Conservation (phyloP, 495 filamentous ascomycete species). For the Xylaria cubensis region DNA sequence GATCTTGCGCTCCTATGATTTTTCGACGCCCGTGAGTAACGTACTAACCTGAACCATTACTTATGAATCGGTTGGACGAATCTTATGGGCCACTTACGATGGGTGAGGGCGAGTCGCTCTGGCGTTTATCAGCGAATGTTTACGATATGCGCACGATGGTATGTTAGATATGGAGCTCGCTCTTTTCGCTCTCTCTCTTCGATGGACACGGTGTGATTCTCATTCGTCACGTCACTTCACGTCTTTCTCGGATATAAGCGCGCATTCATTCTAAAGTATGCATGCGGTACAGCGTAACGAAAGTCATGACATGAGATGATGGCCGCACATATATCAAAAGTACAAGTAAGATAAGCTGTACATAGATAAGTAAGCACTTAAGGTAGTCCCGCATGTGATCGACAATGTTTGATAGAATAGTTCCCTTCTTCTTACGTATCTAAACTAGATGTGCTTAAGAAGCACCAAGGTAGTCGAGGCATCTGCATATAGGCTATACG, state of each 20-base stretch:
- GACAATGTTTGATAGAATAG: neutral
- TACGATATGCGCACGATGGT: neutral
- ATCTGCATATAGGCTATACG: neutral
- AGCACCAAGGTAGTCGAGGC: neutral
- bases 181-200: neutral
- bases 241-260: neutral
- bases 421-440: neutral
- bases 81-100: neutral
- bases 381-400: neutral
- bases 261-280: too few species aligned
- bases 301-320: neutral
- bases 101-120: neutral
- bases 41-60: constrained; percentile 5
- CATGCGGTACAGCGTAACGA: neutral
- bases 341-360: neutral
- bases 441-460: neutral
- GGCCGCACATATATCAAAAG: neutral
- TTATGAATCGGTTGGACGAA: too few species aligned
- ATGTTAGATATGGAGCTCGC: neutral
- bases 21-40: neutral
- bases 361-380: neutral
- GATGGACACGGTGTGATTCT: neutral
- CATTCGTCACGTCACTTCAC: neutral
- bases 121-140: constrained; percentile 1
- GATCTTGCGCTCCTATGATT: neutral